Percentiles rank a stretch among this genome's conserved stretches.
phyloP scores from a whole-genome alignment of 345 rosid species.

The Citrus sp. region DNA sequence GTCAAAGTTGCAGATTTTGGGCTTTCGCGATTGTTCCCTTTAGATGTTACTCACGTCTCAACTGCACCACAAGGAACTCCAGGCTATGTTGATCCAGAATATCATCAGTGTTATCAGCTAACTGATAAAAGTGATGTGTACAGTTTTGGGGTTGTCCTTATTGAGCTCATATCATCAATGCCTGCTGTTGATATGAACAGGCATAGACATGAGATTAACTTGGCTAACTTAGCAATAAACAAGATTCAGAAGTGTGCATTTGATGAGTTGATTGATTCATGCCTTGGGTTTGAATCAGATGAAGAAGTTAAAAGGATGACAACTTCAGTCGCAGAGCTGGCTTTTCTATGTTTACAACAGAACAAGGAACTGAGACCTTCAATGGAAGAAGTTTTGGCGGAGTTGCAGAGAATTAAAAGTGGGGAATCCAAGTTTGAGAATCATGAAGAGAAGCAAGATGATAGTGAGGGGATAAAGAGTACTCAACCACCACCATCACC shows the following conservation, averaged over 20 bases:
- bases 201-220: conserved; percentile 47
- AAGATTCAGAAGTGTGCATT: conserved; percentile 40
- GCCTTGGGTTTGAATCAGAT: conserved; percentile 42
- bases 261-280: conserved; percentile 49
- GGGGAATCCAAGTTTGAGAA: conserved; percentile 20
- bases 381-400: conserved; percentile 48
- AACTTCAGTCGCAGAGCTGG: conserved; percentile 52
- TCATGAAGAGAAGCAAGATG: not conserved
- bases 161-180: conserved; percentile 58
- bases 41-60: conserved; percentile 58
- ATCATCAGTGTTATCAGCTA: conserved; percentile 58
- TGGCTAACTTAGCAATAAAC: conserved; percentile 57
- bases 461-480: conserved; percentile 5
- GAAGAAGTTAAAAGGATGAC: conserved; percentile 38
- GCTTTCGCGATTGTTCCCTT: conserved; percentile 50
- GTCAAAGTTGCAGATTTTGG: conserved; percentile 78
- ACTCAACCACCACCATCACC: conserved; percentile 36
- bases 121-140: conserved; percentile 67
- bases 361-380: conserved; percentile 50
- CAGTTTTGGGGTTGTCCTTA: conserved; percentile 73
- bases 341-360: conserved; percentile 61
- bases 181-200: conserved; percentile 68
- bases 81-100: conserved; percentile 68
- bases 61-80: conserved; percentile 79
- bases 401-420: conserved; percentile 35